These are phyloP conservation scores for Stephanodiscus minutulus DNA, from an alignment of 108 stramenopile genomes.

Conservation along the genomic window DNA sequence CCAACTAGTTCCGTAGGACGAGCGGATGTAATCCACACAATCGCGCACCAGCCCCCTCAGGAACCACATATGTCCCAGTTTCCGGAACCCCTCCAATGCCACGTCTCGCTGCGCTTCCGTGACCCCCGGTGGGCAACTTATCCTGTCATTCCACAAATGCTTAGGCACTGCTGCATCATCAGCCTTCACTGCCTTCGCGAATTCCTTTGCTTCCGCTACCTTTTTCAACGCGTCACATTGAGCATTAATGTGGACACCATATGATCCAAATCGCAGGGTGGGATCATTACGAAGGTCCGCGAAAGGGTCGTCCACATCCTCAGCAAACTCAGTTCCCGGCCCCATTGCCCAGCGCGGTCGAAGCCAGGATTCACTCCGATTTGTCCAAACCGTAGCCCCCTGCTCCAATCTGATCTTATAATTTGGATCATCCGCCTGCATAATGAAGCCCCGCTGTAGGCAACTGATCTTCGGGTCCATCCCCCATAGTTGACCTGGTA, in stretches of 20 bases:
- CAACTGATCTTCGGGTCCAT: too few species aligned
- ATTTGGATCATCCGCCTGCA: too few species aligned
- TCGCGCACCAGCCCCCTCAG: background rate
- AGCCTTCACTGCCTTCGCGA: conserved; percentile 19
- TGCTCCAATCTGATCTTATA: too few species aligned
- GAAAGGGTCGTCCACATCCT: background rate
- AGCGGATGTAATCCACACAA: background rate
- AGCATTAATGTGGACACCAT: background rate
- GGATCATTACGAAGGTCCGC: background rate
- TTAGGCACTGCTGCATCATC: conserved; percentile 23
- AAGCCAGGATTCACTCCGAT: too few species aligned
- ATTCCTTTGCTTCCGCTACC: background rate
- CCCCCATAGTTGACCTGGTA: too few species aligned
- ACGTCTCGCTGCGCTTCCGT: background rate
- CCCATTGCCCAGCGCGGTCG: too few species aligned
- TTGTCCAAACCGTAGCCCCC: too few species aligned
- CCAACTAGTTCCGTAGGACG: background rate
- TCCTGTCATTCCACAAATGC: conserved; percentile 14
- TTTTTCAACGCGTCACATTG: background rate
- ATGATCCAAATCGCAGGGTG: background rate
- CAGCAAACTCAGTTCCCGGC: background rate
- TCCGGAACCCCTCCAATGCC: conserved; percentile 5
- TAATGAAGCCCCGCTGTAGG: too few species aligned
- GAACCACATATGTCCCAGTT: background rate
- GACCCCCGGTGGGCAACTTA: background rate